Percentiles rank a stretch among this genome's conserved stretches.
phyloP scores from a whole-genome alignment of 1,284 basidiomycete species.

The Gomphus bonarii region DNA sequence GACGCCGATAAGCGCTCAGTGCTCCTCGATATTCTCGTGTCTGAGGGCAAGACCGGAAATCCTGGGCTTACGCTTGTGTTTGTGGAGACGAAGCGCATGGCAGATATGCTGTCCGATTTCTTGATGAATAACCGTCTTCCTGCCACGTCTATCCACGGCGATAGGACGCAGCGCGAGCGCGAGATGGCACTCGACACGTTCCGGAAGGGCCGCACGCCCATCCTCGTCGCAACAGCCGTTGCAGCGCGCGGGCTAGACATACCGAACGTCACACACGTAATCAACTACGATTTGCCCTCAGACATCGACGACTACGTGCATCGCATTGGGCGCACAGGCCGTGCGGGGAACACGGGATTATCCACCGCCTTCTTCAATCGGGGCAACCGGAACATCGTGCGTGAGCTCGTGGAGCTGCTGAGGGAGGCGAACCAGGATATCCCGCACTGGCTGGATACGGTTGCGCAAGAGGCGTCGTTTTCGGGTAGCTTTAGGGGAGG shows the following conservation, averaged over 20 bases:
- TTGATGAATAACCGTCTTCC: slow-evolving; percentile 76
- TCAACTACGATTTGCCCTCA: slow-evolving; percentile 97
- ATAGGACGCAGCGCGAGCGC: slow-evolving; percentile 95
- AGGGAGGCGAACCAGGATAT: slow-evolving; percentile 97
- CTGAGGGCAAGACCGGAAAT: slow-evolving; percentile 65
- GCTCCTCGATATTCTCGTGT: slow-evolving; percentile 78
- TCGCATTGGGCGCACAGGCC: slow-evolving; percentile 97
- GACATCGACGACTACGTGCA: slow-evolving; percentile 99
- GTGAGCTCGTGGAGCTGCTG: slow-evolving; percentile 87
- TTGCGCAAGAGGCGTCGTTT: slow-evolving; percentile 76
- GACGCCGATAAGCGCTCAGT: slow-evolving; percentile 96
- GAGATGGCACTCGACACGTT: slow-evolving; percentile 94
- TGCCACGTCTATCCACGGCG: slow-evolving; percentile 97
- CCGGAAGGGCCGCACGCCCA: slow-evolving; percentile 88
- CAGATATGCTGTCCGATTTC: slow-evolving; percentile 97
- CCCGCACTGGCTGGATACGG: slow-evolving; percentile 84
- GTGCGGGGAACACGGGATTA: slow-evolving; percentile 97
- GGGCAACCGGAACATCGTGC: slow-evolving; percentile 85
- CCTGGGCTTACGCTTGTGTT: slow-evolving; percentile 95
- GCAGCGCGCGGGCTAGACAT: slow-evolving; percentile 99
- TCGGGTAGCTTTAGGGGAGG: slow-evolving; percentile 43
- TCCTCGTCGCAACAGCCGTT: slow-evolving; percentile 97
- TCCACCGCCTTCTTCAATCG: slow-evolving; percentile 94
- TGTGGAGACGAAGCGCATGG: slow-evolving; percentile 99
- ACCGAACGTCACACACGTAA: slow-evolving; percentile 97